Evolutionary conservation across 139 green algal species (phyloP), one percentile per base, ranked within the genome.

Genomic region (Auxenochlorella pyrenoidosa): DNA sequence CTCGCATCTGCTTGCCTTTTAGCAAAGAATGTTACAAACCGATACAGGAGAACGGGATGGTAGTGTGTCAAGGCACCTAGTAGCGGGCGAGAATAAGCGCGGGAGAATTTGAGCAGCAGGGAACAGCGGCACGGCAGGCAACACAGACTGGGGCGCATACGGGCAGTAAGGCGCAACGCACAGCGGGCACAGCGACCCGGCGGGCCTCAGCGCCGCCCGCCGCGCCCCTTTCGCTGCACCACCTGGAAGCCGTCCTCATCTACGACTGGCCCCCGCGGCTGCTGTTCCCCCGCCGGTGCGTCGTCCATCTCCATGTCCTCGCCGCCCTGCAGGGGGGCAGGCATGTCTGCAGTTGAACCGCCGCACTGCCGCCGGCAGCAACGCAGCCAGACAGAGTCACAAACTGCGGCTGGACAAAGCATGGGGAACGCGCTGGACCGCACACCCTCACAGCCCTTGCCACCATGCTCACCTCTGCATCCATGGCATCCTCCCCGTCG

Each of bases 161-260:
- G n/a, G 32, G 5, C 68, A 21, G 32, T 5, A 36, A 75, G n/a
- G 68, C 68, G n/a, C 18, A 34, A 16, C n/a, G 26, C 63, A 16
- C 26, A 71, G 63, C n/a, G n/a, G n/a, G 26, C 47, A 34, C n/a
- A 15, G 10, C n/a, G 10, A 32, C 70, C 0, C 5, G 21, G 15
- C 13, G 13, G 26, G 63, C 28, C 63, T 71, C 63, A 88, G 43
- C 78, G 68, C 66, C 70, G n/a, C 21, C 70, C 19, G 26, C 89
- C 71, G 38, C 80, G 71, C 18, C 86, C 75, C 70, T 83, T 89
- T 28, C 89, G 84, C 44, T 89, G 84, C 51, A 92, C 89, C 30
- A 90, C 59, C 82, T 90, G 80, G 51, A 92, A 92, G 34, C 89
- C 89, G 41, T 92, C 89, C n/a, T 86, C 89, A 43, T 92, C 89